Evolutionary conservation across 164 flowering plant species (phyloP).

Genomic region (Annona squamosa): DNA sequence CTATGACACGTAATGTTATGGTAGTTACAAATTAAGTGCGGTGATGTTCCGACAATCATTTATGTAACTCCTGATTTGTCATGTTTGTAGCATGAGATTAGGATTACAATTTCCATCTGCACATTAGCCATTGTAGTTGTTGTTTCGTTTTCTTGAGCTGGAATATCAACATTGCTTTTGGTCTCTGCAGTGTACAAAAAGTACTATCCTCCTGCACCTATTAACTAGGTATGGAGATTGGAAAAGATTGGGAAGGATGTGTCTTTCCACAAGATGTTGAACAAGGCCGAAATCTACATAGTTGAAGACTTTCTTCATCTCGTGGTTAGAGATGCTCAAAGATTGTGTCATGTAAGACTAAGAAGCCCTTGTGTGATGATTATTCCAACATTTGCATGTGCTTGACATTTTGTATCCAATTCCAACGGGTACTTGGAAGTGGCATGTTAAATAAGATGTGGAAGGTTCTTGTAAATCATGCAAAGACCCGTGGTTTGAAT

Average conservation of each 20-base stretch:
- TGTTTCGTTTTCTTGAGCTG: background rate
- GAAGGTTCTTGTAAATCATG: slow-evolving; percentile 86
- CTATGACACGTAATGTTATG: background rate
- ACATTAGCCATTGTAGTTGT: background rate
- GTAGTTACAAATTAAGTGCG: slow-evolving; percentile 48
- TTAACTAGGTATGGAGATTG: slow-evolving; percentile 87
- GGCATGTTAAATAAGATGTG: slow-evolving; percentile 99
- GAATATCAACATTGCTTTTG: background rate
- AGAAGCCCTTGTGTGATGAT: background rate
- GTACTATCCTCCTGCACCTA: slow-evolving; percentile 77
- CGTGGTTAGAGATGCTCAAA: slow-evolving; percentile 64
- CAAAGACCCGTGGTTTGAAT: slow-evolving; percentile 81
- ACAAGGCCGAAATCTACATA: slow-evolving; percentile 50
- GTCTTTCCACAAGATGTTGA: slow-evolving; percentile 77
- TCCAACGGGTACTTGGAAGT: slow-evolving; percentile 75
- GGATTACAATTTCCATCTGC: background rate
- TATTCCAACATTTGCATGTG: background rate
- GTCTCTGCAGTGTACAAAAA: slow-evolving; percentile 68
- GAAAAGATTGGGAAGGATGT: slow-evolving; percentile 96
- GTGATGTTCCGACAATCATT: slow-evolving; percentile 18
- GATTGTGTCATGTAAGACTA: slow-evolving; percentile 57
- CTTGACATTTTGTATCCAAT: background rate
- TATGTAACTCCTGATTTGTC: background rate
- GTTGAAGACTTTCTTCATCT: slow-evolving; percentile 80
- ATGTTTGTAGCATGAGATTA: background rate